Evolutionary conservation across 257 asterid species (phyloP).

Genomic region (Nicotiana knightiana): DNA sequence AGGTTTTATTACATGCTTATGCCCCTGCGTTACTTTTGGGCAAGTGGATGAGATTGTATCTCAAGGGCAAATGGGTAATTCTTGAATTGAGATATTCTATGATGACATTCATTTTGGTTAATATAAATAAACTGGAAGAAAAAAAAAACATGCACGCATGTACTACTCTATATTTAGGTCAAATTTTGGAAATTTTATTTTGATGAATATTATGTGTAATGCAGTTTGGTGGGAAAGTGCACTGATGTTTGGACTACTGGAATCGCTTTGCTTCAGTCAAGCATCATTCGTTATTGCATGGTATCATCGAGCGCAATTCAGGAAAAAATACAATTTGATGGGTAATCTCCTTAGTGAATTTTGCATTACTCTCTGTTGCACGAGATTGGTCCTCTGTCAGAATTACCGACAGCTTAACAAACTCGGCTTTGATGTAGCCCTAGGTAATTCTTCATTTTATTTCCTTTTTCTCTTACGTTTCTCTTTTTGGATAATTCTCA

Average conservation of each 20-base stretch:
- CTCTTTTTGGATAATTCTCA: background rate
- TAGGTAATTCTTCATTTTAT: conserved; percentile 5
- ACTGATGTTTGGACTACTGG: background rate
- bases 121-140: background rate
- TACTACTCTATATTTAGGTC: background rate
- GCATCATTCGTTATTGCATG: conserved; percentile 12
- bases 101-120: background rate
- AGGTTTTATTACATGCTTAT: conserved; percentile 22
- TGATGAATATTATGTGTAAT: background rate
- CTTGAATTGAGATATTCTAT: background rate
- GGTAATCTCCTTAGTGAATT: conserved; percentile 17
- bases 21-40: conserved; percentile 23
- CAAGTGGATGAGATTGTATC: conserved; percentile 21
- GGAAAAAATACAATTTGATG: conserved; percentile 8
- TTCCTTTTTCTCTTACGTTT: background rate
- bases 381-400: conserved; percentile 17
- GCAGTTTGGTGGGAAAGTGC: conserved; percentile 28
- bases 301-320: conserved; percentile 19
- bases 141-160: no score
- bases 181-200: background rate
- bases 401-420: conserved; percentile 20
- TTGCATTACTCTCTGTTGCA: conserved; percentile 10
- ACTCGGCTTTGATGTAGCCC: conserved; percentile 14
- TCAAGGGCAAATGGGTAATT: conserved; percentile 21
- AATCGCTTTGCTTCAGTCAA: background rate